Percentiles rank a stretch among this genome's conserved stretches.
Conservation (phyloP, 306 rosid species). For the Begonia loranthoides region DNA sequence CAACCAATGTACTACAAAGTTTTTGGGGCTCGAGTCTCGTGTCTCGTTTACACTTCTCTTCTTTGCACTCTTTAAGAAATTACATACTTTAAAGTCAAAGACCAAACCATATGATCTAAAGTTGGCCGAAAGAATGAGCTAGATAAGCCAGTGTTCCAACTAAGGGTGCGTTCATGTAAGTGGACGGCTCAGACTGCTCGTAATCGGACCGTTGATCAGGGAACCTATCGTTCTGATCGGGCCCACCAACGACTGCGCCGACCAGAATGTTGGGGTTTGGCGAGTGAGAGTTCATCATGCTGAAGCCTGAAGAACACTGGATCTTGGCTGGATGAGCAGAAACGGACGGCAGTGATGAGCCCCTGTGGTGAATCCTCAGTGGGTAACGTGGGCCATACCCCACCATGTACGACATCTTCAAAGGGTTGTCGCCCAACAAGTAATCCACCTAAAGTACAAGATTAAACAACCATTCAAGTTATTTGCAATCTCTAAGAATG, state of each 20-base stretch:
- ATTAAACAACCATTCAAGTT: no score
- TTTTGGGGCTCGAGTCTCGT: constrained; percentile 10
- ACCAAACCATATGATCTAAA: constrained; percentile 8
- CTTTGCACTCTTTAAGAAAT: constrained; percentile 18
- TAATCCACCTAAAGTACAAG: constrained; percentile 54
- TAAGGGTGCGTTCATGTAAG: constrained; percentile 54
- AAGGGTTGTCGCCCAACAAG: constrained; percentile 76
- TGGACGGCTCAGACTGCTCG: constrained; percentile 59
- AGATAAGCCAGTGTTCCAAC: constrained; percentile 56
- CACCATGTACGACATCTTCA: constrained; percentile 90
- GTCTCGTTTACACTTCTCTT: constrained; percentile 1
- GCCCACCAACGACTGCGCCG: constrained; percentile 58
- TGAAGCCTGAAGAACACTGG: constrained; percentile 50
- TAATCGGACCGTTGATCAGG: constrained; percentile 60
- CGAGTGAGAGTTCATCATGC: constrained; percentile 37
- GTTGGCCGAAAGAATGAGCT: constrained; percentile 53
- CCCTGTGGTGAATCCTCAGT: constrained; percentile 82
- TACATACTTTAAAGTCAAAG: background rate
- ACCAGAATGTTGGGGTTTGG: constrained; percentile 48
- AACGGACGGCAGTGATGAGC: constrained; percentile 59
- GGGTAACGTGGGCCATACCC: constrained; percentile 83
- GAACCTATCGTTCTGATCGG: constrained; percentile 41
- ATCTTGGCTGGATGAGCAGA: constrained; percentile 42
- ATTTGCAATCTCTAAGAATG: constrained; percentile 44
- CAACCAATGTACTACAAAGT: constrained; percentile 15